Base-by-base conservation (phyloP, 164 flowering plant genomes). In the Euptelea pleiosperma region DNA sequence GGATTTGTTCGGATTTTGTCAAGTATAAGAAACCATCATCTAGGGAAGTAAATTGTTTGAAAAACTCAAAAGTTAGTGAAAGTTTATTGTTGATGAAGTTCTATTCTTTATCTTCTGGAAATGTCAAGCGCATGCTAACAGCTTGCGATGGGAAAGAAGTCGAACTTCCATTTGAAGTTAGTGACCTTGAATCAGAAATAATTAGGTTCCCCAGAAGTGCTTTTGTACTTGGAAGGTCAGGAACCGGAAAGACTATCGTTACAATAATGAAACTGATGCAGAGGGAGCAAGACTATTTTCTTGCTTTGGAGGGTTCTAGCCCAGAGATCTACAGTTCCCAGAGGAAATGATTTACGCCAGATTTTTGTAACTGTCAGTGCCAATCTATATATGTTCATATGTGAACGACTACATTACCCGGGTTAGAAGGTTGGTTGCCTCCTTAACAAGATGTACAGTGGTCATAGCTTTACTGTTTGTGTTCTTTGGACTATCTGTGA, bases 51-150 rank as follows among this genome's bases (percentile, higher is more conserved):
- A 42, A 16, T 11, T 14, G 44, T 44, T 14, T 57, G 19, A 41
- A 57, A 33, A 57, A 44, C 24, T 44, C 61, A 44, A 33, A 30
- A 40, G 64, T 60, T 12, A 50, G 37, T 2, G 64, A 66, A 21
- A 66, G 68, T 41, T 42, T 66, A 29, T 26, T 63, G 8, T 16
- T 58, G 22, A 66, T 71, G 75, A 71, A 67, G 56, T 66, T 67
- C 47, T 63, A 66, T 31, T 67, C 68, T 1, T 33, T 71, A 18
- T 62, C 75, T 25, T 55, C 41, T n/a, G 60, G 37, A 21, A 45
- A 50, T 1, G 71, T 71, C 11, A 28, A 33, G 21, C 50, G 58
- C 49, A 42, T 71, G 36, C 55, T 71, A 10, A 28, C 55, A 42
- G 60, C 51, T 5, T 43, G 44, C 25, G 52, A 66, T 21, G 58